Evolutionary conservation across 257 asterid species (phyloP).

Genomic region (Mentha longifolia): DNA sequence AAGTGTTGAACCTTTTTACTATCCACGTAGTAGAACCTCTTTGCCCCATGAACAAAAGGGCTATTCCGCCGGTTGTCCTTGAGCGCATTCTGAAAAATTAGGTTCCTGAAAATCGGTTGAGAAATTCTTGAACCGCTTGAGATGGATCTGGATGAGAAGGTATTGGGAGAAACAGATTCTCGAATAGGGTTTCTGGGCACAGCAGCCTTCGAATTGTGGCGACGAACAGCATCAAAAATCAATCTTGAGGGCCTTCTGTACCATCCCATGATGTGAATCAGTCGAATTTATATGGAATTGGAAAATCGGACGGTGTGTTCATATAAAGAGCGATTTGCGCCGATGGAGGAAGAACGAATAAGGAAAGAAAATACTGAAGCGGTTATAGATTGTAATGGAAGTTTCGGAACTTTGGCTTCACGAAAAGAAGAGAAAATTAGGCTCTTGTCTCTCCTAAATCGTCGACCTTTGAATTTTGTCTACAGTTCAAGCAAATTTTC

Average conservation of each 20-base stretch:
- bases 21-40: slow-evolving; percentile 77
- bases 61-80: slow-evolving; percentile 32
- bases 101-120: slow-evolving; percentile 49
- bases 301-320: background rate
- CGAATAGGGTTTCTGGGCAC: slow-evolving; percentile 40
- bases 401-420: slow-evolving; percentile 18
- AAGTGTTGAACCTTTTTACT: slow-evolving; percentile 59
- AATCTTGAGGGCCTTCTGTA: slow-evolving; percentile 57
- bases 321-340: too few species aligned
- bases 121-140: slow-evolving; percentile 21
- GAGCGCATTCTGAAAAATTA: slow-evolving; percentile 39
- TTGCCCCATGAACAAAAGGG: slow-evolving; percentile 61
- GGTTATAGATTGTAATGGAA: background rate
- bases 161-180: slow-evolving; percentile 11
- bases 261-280: slow-evolving; percentile 61
- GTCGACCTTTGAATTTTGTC: too few species aligned
- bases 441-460: too few species aligned
- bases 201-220: slow-evolving; percentile 42
- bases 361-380: background rate
- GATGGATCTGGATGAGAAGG: slow-evolving; percentile 22
- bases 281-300: background rate
- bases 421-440: background rate
- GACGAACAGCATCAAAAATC: slow-evolving; percentile 44
- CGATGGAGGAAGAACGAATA: too few species aligned
- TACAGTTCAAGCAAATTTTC: too few species aligned